Percentiles rank a stretch among this genome's conserved stretches.
Evolutionary conservation across 495 filamentous ascomycete species (phyloP).

Genomic region (Terfezia claveryi): DNA sequence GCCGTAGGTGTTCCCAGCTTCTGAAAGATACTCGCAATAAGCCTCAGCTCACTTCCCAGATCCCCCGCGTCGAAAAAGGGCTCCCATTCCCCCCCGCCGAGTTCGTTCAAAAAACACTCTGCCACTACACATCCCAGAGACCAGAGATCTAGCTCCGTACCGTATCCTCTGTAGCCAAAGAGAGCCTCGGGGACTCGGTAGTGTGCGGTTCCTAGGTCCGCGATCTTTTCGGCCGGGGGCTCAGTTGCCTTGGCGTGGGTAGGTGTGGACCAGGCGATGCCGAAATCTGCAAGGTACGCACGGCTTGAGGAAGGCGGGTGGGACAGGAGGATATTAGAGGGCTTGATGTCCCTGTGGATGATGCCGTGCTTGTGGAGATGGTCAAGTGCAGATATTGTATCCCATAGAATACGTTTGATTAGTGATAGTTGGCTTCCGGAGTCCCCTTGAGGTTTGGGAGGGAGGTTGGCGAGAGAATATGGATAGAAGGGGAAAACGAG

Average conservation of each 20-base stretch:
- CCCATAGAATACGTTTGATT: neutral
- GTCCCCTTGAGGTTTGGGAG: slow-evolving; percentile 21
- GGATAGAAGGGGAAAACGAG: slow-evolving; percentile 70
- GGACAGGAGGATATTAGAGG: slow-evolving; percentile 61
- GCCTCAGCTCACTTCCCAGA: slow-evolving; percentile 71
- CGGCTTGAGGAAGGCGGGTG: slow-evolving; percentile 28
- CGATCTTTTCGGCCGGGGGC: slow-evolving; percentile 45
- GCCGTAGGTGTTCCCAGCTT: slow-evolving; percentile 64
- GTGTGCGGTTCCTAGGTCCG: slow-evolving; percentile 78
- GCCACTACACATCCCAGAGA: slow-evolving; percentile 67
- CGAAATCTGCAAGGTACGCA: slow-evolving; percentile 72
- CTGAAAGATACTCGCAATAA: slow-evolving; percentile 78
- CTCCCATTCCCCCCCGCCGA: slow-evolving; percentile 21
- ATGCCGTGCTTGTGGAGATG: slow-evolving; percentile 53
- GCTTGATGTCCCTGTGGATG: slow-evolving; percentile 87
- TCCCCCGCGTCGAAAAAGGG: slow-evolving; percentile 69
- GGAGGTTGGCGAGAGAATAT: slow-evolving; percentile 41
- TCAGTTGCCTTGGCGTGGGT: slow-evolving; percentile 35
- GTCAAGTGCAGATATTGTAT: slow-evolving; percentile 31
- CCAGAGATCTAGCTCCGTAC: slow-evolving; percentile 62
- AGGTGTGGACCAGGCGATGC: slow-evolving; percentile 55
- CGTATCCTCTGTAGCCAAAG: slow-evolving; percentile 62
- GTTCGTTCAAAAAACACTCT: slow-evolving; percentile 34
- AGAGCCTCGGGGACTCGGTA: slow-evolving; percentile 82
- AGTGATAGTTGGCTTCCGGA: neutral